Conservation (phyloP, 768 basidiomycete genomes). For the Kwoniella sp. region DNA sequence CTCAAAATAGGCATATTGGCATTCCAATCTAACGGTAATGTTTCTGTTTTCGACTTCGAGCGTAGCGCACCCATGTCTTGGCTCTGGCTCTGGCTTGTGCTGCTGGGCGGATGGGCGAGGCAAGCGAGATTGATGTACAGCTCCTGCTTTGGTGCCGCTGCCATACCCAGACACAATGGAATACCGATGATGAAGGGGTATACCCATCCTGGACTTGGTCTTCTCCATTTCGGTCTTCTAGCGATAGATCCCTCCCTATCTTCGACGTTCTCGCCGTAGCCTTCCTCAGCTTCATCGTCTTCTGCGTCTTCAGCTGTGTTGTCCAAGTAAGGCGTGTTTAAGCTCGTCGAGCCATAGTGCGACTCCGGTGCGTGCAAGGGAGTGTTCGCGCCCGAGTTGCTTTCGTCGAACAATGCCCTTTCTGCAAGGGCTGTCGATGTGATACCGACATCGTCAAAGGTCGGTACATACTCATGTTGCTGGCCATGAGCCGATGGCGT, state of each 20-base stretch:
- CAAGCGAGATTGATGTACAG: constrained; percentile 53
- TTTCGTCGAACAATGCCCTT: constrained; percentile 25
- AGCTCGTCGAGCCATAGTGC: background rate
- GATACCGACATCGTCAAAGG: constrained; percentile 18
- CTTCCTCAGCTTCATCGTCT: background rate
- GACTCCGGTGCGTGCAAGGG: background rate
- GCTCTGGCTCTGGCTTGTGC: background rate
- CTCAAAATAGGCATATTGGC: background rate
- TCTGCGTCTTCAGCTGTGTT: background rate
- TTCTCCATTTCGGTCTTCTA: constrained; percentile 44
- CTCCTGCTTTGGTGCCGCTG: constrained; percentile 48
- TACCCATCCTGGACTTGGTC: constrained; percentile 42
- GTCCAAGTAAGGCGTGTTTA: background rate
- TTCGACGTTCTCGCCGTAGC: background rate
- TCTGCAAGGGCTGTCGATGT: constrained; percentile 16
- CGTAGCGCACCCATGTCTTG: background rate
- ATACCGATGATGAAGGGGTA: constrained; percentile 45
- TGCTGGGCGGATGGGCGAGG: constrained; percentile 50
- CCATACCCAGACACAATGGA: constrained; percentile 49
- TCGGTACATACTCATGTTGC: constrained; percentile 34
- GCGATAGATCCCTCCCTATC: constrained; percentile 34
- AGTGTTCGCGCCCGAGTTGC: background rate
- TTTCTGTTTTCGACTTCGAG: background rate
- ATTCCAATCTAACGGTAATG: background rate
- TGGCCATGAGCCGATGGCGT: constrained; percentile 26